phyloP scores from a whole-genome alignment of 164 flowering plant species.

The Kingdonia uniflora region DNA sequence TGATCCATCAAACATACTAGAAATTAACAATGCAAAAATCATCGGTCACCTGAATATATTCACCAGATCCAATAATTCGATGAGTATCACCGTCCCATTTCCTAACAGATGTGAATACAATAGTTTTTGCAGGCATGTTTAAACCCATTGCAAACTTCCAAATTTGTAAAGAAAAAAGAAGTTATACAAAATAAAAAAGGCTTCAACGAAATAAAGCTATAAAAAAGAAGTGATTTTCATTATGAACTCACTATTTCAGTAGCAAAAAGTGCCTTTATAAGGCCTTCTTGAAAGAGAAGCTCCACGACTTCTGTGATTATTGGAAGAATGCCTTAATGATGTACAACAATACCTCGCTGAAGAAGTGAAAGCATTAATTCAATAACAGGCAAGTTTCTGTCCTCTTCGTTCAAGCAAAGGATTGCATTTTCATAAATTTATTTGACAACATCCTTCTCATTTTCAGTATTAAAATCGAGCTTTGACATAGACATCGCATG shows the following conservation, averaged over 20 bases:
- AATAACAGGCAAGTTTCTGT: conserved; percentile 84
- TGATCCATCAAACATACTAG: too few relatives aligned
- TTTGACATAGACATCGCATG: conserved; percentile 98
- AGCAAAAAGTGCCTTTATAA: conserved; percentile 96
- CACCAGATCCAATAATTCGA: conserved; percentile 91
- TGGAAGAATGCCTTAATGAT: conserved; percentile 99
- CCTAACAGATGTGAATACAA: conserved; percentile 83
- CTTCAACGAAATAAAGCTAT: too few relatives aligned
- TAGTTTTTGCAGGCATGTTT: conserved; percentile 99
- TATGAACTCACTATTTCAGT: conserved; percentile 76
- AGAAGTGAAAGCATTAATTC: conserved; percentile 91
- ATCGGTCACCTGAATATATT: conserved; percentile 91
- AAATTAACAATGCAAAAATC: not conserved
- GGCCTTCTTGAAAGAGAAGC: conserved; percentile 98
- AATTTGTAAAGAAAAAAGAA: conserved; percentile 4
- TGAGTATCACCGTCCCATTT: conserved; percentile 99
- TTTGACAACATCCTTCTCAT: conserved; percentile 85
- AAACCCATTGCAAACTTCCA: conserved; percentile 97
- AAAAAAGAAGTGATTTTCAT: not conserved
- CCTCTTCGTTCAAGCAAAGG: conserved; percentile 86
- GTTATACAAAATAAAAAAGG: not conserved
- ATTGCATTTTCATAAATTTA: conserved; percentile 71
- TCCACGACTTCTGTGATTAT: conserved; percentile 94
- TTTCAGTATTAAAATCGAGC: conserved; percentile 82
- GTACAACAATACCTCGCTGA: conserved; percentile 96